phyloP scores from a whole-genome alignment of 495 filamentous ascomycete species.

The Acidomyces sp. region DNA sequence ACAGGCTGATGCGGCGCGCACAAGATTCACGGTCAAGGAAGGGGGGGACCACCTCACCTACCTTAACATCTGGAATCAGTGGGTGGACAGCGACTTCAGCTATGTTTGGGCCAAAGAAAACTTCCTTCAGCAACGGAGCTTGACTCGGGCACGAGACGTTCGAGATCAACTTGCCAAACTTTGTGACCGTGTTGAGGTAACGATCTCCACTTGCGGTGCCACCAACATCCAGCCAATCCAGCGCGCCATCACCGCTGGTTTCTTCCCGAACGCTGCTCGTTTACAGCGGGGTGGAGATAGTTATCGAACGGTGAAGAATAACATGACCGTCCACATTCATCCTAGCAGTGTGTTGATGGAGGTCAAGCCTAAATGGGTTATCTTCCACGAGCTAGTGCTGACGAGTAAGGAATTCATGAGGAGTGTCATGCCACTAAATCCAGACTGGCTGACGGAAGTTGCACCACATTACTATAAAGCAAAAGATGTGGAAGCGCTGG shows the following conservation, averaged over 20 bases:
- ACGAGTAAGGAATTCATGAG: conserved; percentile 94
- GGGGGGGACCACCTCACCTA: conserved; percentile 85
- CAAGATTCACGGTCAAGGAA: conserved; percentile 80
- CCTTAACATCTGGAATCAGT: conserved; percentile 95
- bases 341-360: conserved; percentile 73
- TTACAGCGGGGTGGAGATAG: conserved; percentile 74
- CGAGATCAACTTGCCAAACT: conserved; percentile 89
- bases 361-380: conserved; percentile 72
- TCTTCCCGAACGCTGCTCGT: conserved; percentile 88
- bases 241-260: conserved; percentile 79
- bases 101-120: conserved; percentile 86
- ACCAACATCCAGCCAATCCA: conserved; percentile 63
- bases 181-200: conserved; percentile 85
- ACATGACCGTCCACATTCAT: conserved; percentile 78
- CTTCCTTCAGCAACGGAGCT: conserved; percentile 77
- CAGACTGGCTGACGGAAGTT: conserved; percentile 79
- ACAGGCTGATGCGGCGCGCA: conserved; percentile 84
- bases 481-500: conserved; percentile 74
- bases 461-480: conserved; percentile 94
- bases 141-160: conserved; percentile 80
- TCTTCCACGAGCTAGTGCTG: conserved; percentile 85
- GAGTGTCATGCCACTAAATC: conserved; percentile 68
- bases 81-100: conserved; percentile 85
- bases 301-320: conserved; percentile 92
- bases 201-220: conserved; percentile 47